Percentiles rank a stretch among this genome's conserved stretches.
phyloP scores from a whole-genome alignment of 1,139 yeast species.

The Kluyveromyces sp. region DNA sequence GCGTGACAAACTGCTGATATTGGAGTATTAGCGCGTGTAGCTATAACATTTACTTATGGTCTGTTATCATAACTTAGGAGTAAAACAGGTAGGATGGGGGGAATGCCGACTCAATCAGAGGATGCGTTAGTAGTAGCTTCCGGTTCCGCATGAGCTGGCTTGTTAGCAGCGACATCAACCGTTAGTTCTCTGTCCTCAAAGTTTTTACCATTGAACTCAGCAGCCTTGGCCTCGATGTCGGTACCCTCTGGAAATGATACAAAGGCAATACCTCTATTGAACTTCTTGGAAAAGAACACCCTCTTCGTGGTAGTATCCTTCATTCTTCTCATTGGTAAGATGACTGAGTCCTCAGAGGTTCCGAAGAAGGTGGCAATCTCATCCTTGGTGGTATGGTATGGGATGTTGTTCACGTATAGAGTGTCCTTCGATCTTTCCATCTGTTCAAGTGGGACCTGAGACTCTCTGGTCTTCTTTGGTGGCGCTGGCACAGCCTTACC shows the following conservation, averaged over 20 bases:
- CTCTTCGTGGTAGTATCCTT: constrained; percentile 26
- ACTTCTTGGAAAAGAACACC: constrained; percentile 24
- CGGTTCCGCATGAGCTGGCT: constrained; percentile 20
- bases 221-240: constrained; percentile 25
- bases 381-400: constrained; percentile 30
- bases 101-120: neutral
- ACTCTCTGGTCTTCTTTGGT: constrained; percentile 17
- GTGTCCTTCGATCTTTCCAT: constrained; percentile 33
- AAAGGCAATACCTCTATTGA: constrained; percentile 33
- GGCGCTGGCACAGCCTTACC: constrained; percentile 23
- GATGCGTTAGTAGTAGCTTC: neutral
- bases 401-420: constrained; percentile 30
- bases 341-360: constrained; percentile 24
- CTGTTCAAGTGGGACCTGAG: constrained; percentile 27
- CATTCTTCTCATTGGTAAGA: constrained; percentile 32
- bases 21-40: too few relatives aligned
- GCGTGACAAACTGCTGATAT: too few relatives aligned
- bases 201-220: constrained; percentile 27
- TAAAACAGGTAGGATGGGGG: neutral
- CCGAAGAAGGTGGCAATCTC: constrained; percentile 30
- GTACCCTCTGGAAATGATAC: constrained; percentile 23
- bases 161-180: constrained; percentile 32
- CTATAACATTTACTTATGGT: neutral
- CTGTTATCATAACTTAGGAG: neutral
- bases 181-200: constrained; percentile 28